Conservation (phyloP, 345 rosid species). For the Combretum micranthum region DNA sequence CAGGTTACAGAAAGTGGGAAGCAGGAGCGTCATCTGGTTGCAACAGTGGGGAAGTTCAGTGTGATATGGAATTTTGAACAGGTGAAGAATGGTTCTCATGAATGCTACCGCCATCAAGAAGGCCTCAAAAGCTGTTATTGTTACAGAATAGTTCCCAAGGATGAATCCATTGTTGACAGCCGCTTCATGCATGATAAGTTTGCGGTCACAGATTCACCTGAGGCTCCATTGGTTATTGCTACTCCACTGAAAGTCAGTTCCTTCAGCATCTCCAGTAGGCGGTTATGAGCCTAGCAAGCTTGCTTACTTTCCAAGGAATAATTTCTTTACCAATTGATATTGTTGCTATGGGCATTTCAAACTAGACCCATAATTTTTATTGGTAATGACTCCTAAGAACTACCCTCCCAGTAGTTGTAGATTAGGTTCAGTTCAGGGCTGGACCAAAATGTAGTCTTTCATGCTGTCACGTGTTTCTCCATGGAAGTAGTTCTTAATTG, state of each 20-base stretch:
- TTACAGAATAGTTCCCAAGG: slow-evolving; percentile 81
- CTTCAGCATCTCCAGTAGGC: slow-evolving; percentile 86
- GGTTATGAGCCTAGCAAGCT: slow-evolving; percentile 22
- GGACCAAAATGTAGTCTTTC: too few relatives aligned
- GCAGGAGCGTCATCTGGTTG: slow-evolving; percentile 68
- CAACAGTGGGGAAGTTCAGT: slow-evolving; percentile 96
- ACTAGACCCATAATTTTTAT: too few relatives aligned
- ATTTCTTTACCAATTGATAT: too few relatives aligned
- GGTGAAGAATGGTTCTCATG: slow-evolving; percentile 42
- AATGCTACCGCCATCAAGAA: slow-evolving; percentile 41
- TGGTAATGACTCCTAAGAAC: too few relatives aligned
- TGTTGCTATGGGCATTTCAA: too few relatives aligned
- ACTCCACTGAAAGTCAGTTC: slow-evolving; percentile 95
- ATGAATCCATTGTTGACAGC: slow-evolving; percentile 90
- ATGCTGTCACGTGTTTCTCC: too few relatives aligned
- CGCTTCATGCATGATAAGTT: slow-evolving; percentile 98
- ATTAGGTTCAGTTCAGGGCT: too few relatives aligned
- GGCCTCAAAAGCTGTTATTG: slow-evolving; percentile 55
- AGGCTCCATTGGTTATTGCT: slow-evolving; percentile 97
- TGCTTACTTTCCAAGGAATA: not conserved
- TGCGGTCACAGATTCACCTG: slow-evolving; percentile 84
- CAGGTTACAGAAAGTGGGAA: slow-evolving; percentile 45
- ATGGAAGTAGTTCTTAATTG: too few relatives aligned
- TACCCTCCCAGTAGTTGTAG: too few relatives aligned
- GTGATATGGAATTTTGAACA: slow-evolving; percentile 56